These are phyloP conservation scores for Barnettozyma botsteinii DNA, from an alignment of 805 yeast genomes.

Conservation along the genomic window DNA sequence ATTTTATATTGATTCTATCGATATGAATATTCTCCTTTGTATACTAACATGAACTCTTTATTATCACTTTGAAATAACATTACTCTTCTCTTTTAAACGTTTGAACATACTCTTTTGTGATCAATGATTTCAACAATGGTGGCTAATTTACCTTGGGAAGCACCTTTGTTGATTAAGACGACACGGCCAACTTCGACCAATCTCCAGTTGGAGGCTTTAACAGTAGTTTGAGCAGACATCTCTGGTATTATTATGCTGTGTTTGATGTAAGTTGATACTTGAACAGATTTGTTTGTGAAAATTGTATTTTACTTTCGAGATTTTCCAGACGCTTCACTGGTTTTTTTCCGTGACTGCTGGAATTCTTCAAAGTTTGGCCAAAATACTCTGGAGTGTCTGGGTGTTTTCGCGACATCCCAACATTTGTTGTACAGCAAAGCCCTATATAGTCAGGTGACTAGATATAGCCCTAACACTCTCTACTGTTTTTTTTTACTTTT, in stretches of 20 bases:
- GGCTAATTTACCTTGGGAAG: slow-evolving; percentile 77
- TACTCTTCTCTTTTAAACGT: not conserved
- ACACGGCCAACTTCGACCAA: slow-evolving; percentile 99
- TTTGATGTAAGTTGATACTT: slow-evolving; percentile 7
- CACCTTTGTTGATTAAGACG: slow-evolving; percentile 82
- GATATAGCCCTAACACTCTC: no score
- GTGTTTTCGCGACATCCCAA: no score
- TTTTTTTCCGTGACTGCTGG: slow-evolving; percentile 2
- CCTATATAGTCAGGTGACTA: no score
- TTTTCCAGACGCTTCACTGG: slow-evolving; percentile 7
- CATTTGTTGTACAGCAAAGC: no score
- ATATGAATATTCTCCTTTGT: slow-evolving; percentile 1
- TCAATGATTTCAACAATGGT: slow-evolving; percentile 97
- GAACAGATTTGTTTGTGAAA: slow-evolving; percentile 9
- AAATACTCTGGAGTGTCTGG: slow-evolving; percentile 1
- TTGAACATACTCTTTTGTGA: slow-evolving; percentile 88
- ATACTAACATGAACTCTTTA: not conserved
- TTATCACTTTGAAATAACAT: not conserved
- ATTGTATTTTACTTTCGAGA: slow-evolving; percentile 7
- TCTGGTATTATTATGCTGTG: slow-evolving; percentile 21
- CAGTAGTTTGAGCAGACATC: slow-evolving; percentile 69
- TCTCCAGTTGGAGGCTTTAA: slow-evolving; percentile 98
- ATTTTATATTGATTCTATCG: no score
- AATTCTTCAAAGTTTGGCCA: not conserved
- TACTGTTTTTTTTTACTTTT: no score